A percentile compares a stretch with the other conserved stretches of the same genome.
Conservation (phyloP, 2,329 filamentous ascomycete genomes). For the Phoma sp. region DNA sequence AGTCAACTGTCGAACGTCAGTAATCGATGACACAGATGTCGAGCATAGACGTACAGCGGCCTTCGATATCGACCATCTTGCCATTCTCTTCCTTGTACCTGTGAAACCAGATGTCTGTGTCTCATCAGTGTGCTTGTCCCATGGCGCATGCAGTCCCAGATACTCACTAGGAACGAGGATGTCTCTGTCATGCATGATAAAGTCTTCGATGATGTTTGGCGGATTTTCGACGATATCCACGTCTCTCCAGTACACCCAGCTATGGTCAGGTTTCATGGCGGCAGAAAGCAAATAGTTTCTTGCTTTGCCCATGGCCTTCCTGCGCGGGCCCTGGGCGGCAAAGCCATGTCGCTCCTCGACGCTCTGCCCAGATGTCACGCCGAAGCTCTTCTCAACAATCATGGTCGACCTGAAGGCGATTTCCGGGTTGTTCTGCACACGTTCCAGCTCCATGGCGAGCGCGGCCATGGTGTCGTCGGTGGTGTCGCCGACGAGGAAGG, state of each 20-base stretch:
- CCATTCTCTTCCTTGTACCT: slow-evolving; percentile 75
- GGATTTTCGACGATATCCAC: slow-evolving; percentile 95
- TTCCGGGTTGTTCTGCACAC: slow-evolving; percentile 80
- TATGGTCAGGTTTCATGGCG: slow-evolving; percentile 89
- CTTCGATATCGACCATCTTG: slow-evolving; percentile 77
- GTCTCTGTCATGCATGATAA: slow-evolving; percentile 91
- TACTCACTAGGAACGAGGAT: slow-evolving; percentile 89
- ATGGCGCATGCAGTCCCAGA: neutral
- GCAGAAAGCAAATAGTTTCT: slow-evolving; percentile 88
- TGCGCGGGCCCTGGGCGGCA: slow-evolving; percentile 83
- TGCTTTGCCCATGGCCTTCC: slow-evolving; percentile 87
- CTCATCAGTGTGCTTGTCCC: slow-evolving; percentile 15
- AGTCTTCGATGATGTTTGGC: slow-evolving; percentile 86
- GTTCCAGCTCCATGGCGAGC: slow-evolving; percentile 81
- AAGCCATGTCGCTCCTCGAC: slow-evolving; percentile 86
- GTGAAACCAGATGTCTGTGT: slow-evolving; percentile 93
- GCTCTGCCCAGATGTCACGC: slow-evolving; percentile 73
- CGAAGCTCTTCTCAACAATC: slow-evolving; percentile 92
- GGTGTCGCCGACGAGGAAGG: slow-evolving; percentile 91
- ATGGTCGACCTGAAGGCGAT: slow-evolving; percentile 84
- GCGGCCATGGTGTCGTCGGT: slow-evolving; percentile 90
- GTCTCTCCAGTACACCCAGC: slow-evolving; percentile 99
- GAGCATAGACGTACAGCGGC: slow-evolving; percentile 71
- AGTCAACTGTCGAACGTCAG: slow-evolving; percentile 71
- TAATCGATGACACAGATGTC: neutral